A percentile compares a stretch with the other conserved stretches of the same genome.
Evolutionary conservation across 768 basidiomycete genomes (phyloP).

Genomic region (Russula compacta): DNA sequence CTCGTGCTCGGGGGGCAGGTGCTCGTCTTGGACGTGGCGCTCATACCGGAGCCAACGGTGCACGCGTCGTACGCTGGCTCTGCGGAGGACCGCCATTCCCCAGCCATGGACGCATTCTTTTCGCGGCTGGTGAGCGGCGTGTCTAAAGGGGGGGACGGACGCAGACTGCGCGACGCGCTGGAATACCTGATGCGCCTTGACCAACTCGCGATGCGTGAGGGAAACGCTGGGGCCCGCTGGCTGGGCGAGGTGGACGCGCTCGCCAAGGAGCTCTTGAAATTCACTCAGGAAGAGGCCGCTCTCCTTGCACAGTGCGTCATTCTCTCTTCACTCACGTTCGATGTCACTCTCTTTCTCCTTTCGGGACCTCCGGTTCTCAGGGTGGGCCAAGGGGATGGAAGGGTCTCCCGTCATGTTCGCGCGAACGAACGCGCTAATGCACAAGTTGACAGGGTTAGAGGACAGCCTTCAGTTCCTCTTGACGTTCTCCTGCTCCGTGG

Average conservation of each 20-base stretch:
- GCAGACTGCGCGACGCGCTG: constrained; percentile 44
- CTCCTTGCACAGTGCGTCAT: constrained; percentile 41
- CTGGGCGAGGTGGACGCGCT: constrained; percentile 58
- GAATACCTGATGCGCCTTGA: constrained; percentile 68
- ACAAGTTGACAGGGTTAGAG: constrained; percentile 9
- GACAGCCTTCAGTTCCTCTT: constrained; percentile 40
- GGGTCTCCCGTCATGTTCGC: background rate
- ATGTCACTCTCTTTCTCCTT: background rate
- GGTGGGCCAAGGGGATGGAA: background rate
- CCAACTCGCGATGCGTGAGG: constrained; percentile 49
- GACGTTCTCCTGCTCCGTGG: constrained; percentile 63
- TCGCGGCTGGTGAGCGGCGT: constrained; percentile 37
- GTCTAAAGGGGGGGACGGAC: constrained; percentile 41
- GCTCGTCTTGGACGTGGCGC: constrained; percentile 15
- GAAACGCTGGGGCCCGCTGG: constrained; percentile 62
- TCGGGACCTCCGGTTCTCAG: constrained; percentile 18
- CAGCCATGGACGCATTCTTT: constrained; percentile 56
- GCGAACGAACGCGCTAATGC: background rate
- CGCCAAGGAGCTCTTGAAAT: constrained; percentile 37
- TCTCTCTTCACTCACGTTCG: constrained; percentile 8
- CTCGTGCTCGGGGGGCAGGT: constrained; percentile 12
- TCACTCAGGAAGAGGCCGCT: constrained; percentile 47
- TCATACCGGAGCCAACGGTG: constrained; percentile 42
- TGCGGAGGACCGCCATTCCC: constrained; percentile 33
- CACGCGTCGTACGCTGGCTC: constrained; percentile 64